Evolutionary conservation across 2,329 filamentous ascomycete genomes (phyloP).

Genomic region (Annulohypoxylon truncatum): DNA sequence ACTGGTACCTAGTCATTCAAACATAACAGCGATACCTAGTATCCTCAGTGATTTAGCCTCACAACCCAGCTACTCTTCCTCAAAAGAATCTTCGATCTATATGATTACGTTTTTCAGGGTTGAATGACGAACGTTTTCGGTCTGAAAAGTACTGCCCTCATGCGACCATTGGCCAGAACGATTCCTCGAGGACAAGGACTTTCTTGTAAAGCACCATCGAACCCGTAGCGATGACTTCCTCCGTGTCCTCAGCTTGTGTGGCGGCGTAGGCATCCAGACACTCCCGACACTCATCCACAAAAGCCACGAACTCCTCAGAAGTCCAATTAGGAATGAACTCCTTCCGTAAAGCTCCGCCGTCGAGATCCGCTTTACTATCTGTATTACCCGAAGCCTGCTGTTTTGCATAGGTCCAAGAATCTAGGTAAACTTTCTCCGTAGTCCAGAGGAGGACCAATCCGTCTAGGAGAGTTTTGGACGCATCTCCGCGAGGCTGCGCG

Average conservation of each 20-base stretch:
- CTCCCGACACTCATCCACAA: constrained; percentile 53
- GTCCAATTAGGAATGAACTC: constrained; percentile 79
- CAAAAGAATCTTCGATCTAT: neutral
- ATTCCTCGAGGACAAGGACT: constrained; percentile 66
- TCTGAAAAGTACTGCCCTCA: constrained; percentile 4
- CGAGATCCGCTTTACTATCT: constrained; percentile 60
- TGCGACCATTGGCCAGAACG: constrained; percentile 54
- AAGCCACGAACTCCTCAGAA: constrained; percentile 67
- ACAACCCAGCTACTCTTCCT: neutral
- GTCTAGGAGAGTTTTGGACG: constrained; percentile 61
- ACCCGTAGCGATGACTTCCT: constrained; percentile 53
- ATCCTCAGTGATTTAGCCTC: neutral
- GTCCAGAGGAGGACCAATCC: constrained; percentile 80
- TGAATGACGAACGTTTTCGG: neutral
- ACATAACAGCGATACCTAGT: neutral
- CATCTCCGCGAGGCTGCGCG: constrained; percentile 17
- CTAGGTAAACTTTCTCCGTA: constrained; percentile 75
- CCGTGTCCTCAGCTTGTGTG: constrained; percentile 44
- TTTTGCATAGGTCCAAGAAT: constrained; percentile 67
- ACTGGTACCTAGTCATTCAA: neutral
- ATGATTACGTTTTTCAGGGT: neutral
- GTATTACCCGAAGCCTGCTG: constrained; percentile 45
- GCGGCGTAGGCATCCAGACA: constrained; percentile 49
- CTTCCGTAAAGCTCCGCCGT: constrained; percentile 72
- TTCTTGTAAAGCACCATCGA: constrained; percentile 60